Evolutionary conservation across 352 stramenopile species (phyloP), one percentile per base, ranked within the genome.

Genomic region (Globisporangium paroecandrum): DNA sequence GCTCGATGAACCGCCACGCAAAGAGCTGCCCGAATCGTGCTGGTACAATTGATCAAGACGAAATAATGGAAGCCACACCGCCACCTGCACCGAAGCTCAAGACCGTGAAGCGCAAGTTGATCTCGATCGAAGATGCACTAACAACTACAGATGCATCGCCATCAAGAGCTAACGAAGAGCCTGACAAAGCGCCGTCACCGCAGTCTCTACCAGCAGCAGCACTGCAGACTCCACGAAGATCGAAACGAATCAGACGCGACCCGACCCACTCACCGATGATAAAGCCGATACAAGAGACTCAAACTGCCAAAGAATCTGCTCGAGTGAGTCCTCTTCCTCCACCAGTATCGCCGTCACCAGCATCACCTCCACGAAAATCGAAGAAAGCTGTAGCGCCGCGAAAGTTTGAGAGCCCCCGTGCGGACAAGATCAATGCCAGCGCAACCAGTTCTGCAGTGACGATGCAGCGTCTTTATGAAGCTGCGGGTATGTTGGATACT

Each of bases 231-330:
- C 64, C 64, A 0, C 57, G 54, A 13, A 43, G 54, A 22, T 64
- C 54, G 27, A 69, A 69, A 24, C 55, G 64, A 3, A 58, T 58
- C 55, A 69, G 38, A 25, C 64, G 29, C 29, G 55, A 69, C 10
- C 64, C 64, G 13, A 63, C 18, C 0, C 64, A 59, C 5, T 69
- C 64, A 2, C 64, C 64, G 2, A 18, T 25, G 7, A 27, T 6
- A 4, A 24, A 38, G n/a, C n/a, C 62, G 22, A 64, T 27, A 0
- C 41, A 34, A 24, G 43, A 57, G 15, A 20, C 25, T 7, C 6
- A 36, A 32, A 2, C 56, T 22, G 20, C 32, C 1, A 18, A 12
- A 13, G 20, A 29, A 46, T 15, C 10, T 43, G 8, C 55, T 49
- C 56, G 20, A 27, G 10, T 32, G 2, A 32, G 20, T 5, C 13